Evolutionary conservation across 768 basidiomycete species (phyloP), one percentile per base, ranked within the genome.

Genomic region (Postia placenta): DNA sequence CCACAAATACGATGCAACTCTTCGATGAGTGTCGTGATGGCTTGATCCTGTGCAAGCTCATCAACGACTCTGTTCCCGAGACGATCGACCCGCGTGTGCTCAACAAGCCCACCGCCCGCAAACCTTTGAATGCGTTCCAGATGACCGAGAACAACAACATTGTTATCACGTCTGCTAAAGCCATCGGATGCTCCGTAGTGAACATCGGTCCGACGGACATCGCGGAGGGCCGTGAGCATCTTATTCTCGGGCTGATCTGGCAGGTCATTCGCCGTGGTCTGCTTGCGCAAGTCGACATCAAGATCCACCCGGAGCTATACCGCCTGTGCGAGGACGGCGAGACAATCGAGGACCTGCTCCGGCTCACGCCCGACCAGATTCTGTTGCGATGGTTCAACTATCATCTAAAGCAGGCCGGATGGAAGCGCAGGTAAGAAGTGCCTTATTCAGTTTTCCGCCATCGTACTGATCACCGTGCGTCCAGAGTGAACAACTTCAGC

Each of bases 71-170:
- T 38, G 96, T 99, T 3, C 95, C 96, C 11, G 95, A 98, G 68
- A 99, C 96, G 5, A 99, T 99, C 71, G 95, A 98, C 70, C 88
- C 83, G 53, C 95, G 96, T 76, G 96, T 99, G 5, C 76, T 99
- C 58, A 98, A 99, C 75, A 95, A 87, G 66, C 81, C 93, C 0
- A 75, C 76, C 2, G 56, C 77, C 2, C 79, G 81, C 33, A 95
- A 92, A 69, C 80, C 88, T 0, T 76, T 99, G 41, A 99, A 99
- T 63, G 91, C 92, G 0, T 99, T 99, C 80, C 93, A 99, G 62
- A 97, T 97, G 60, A 98, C 96, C 0, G 96, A 99, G 67, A 98
- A 98, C 74, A 98, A 99, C 76, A 99, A 98, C 69, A 96, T 99
- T 62, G 95, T 98, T 62, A 96, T 99, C 69, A 87, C 91, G 11